Conservation (phyloP, 1,139 yeast species). For the Yueomyces sp. region DNA sequence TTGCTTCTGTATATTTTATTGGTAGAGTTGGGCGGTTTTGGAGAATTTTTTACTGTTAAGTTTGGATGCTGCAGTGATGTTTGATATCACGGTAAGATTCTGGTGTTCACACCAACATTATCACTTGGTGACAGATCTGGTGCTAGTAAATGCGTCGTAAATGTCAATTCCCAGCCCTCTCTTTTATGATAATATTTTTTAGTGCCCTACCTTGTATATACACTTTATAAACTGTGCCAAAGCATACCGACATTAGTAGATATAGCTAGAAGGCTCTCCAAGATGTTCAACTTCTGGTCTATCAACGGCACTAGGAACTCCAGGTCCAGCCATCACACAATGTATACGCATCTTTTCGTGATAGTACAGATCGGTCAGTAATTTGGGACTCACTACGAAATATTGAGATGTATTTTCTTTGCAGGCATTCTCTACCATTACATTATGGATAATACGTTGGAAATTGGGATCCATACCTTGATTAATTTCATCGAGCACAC, state of each 20-base stretch:
- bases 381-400: slow-evolving; percentile 85
- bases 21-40: no score
- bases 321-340: slow-evolving; percentile 66
- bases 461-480: slow-evolving; percentile 98
- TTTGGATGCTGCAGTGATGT: no score
- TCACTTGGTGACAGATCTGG: no score
- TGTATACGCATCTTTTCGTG: slow-evolving; percentile 77
- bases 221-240: background rate
- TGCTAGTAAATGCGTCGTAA: no score
- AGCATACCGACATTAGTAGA: slow-evolving; percentile 5
- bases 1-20: no score
- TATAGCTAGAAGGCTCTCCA: slow-evolving; percentile 26
- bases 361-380: slow-evolving; percentile 66
- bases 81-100: no score
- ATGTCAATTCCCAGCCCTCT: no score
- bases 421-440: slow-evolving; percentile 81
- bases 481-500: slow-evolving; percentile 95
- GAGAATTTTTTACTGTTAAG: no score
- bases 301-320: slow-evolving; percentile 27
- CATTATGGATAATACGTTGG: slow-evolving; percentile 76
- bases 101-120: no score
- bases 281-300: slow-evolving; percentile 21
- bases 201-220: no score
- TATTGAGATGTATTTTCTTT: slow-evolving; percentile 53
- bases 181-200: no score